A percentile compares a stretch with the other conserved stretches of the same genome.
These are phyloP conservation scores for Massospora cicadina DNA, from an alignment of 371 early-diverging fungal genomes.

Conservation along the genomic window DNA sequence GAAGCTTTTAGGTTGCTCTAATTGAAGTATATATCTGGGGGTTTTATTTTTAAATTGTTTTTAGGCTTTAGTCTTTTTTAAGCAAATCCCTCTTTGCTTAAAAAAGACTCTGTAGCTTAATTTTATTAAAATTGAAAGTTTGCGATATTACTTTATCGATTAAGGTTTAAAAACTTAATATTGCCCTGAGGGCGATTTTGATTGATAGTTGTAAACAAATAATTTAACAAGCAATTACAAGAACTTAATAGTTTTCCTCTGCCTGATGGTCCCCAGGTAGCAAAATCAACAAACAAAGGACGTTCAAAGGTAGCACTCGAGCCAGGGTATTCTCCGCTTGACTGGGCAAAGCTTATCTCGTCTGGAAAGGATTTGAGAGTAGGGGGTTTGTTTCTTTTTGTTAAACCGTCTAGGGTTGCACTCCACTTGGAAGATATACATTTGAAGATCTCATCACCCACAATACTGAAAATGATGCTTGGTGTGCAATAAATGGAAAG, in stretches of 20 bases:
- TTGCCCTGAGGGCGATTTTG: too few species aligned
- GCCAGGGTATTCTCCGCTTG: constrained; percentile 80
- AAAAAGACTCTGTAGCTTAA: neutral
- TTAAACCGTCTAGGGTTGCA: constrained; percentile 26
- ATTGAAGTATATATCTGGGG: neutral
- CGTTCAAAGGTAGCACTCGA: constrained; percentile 64
- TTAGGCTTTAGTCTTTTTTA: neutral
- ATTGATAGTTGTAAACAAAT: too few species aligned
- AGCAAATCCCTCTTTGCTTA: neutral
- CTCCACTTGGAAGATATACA: constrained; percentile 36
- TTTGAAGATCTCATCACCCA: constrained; percentile 64
- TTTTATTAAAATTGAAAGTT: neutral
- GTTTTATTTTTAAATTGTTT: neutral
- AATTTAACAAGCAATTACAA: neutral
- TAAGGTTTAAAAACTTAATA: too few species aligned
- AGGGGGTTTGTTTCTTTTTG: constrained; percentile 12
- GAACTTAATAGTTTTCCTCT: constrained; percentile 2
- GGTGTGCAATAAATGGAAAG: constrained; percentile 84
- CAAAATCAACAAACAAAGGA: constrained; percentile 18
- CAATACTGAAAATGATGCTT: constrained; percentile 60
- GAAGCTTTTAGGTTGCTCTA: neutral
- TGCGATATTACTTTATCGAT: neutral
- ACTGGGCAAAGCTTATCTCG: constrained; percentile 73
- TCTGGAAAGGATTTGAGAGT: constrained; percentile 64
- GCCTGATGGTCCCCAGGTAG: constrained; percentile 10